Conservation (phyloP, 2,329 filamentous ascomycete genomes). For the Pestalotiopsis sp. region DNA sequence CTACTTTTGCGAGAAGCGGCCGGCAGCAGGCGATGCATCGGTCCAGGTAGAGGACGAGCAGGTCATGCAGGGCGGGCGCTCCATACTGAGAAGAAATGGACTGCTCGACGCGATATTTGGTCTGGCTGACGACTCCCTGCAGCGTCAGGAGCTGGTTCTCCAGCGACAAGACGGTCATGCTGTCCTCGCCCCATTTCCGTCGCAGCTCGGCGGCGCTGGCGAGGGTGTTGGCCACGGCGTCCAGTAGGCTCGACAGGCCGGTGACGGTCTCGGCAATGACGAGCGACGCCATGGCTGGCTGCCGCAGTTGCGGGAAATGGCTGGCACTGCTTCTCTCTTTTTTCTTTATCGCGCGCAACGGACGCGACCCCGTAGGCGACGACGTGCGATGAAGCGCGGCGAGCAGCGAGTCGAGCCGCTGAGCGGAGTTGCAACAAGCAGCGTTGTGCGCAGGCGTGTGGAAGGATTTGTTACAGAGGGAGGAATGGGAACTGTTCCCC, state of each 20-base stretch:
- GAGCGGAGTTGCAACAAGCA: not conserved
- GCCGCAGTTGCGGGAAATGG: not conserved
- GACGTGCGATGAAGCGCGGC: not conserved
- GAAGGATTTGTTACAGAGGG: no score
- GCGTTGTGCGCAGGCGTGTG: not conserved
- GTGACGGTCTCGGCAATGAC: not conserved
- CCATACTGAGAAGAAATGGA: not conserved
- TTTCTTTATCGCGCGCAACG: not conserved
- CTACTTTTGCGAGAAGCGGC: not conserved
- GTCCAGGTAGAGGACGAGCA: not conserved
- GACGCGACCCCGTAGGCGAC: not conserved
- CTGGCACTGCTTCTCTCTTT: not conserved
- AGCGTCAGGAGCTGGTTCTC: not conserved
- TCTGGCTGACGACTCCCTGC: not conserved
- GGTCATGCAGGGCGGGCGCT: not conserved
- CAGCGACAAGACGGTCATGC: not conserved
- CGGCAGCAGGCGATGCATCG: slow-evolving; percentile 3
- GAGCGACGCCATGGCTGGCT: not conserved
- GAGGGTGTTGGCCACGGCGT: not conserved
- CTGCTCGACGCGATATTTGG: not conserved
- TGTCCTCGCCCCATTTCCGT: not conserved
- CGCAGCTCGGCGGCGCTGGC: not conserved
- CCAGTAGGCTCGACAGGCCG: not conserved
- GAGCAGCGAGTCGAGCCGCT: not conserved
- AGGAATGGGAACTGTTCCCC: not conserved